Conservation (phyloP, 805 yeast genomes). For the Wickerhamomyces alni region DNA sequence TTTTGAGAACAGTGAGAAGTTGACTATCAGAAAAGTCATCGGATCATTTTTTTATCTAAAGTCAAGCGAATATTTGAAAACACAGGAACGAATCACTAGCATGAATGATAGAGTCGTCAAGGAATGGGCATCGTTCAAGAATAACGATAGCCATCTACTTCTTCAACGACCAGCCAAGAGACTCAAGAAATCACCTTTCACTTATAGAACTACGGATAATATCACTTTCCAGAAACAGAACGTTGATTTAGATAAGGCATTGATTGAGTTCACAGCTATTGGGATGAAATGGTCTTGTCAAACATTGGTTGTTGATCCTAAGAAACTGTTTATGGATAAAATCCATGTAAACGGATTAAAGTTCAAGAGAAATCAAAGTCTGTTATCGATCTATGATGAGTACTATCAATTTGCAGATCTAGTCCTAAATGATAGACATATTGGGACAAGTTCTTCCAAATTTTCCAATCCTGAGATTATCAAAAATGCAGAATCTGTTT, state of each 20-base stretch:
- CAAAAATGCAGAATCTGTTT: slow-evolving; percentile 10
- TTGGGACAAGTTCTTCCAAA: slow-evolving; percentile 5
- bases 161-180: slow-evolving; percentile 2
- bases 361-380: slow-evolving; percentile 1
- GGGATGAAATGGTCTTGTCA: slow-evolving; percentile 24
- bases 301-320: slow-evolving; percentile 17
- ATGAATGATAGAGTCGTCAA: slow-evolving; percentile 14
- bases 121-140: slow-evolving; percentile 19
- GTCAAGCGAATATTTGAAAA: slow-evolving; percentile 4
- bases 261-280: slow-evolving; percentile 15
- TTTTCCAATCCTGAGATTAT: slow-evolving; percentile 7
- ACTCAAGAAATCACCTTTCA: slow-evolving; percentile 13
- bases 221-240: slow-evolving; percentile 13
- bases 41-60: slow-evolving; percentile 17
- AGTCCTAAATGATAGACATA: slow-evolving; percentile 15
- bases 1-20: slow-evolving; percentile 12
- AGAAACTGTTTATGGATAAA: slow-evolving; percentile 13
- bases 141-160: background rate
- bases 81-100: slow-evolving; percentile 1
- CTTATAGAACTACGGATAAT: slow-evolving; percentile 13
- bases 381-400: slow-evolving; percentile 22
- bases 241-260: slow-evolving; percentile 15
- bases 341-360: slow-evolving; percentile 1
- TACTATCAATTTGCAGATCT: slow-evolving; percentile 16
- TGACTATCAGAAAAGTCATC: slow-evolving; percentile 20